Evolutionary conservation across 2,329 filamentous ascomycete species (phyloP), one percentile per base, ranked within the genome.

Genomic region (Stromatinia cepivora): DNA sequence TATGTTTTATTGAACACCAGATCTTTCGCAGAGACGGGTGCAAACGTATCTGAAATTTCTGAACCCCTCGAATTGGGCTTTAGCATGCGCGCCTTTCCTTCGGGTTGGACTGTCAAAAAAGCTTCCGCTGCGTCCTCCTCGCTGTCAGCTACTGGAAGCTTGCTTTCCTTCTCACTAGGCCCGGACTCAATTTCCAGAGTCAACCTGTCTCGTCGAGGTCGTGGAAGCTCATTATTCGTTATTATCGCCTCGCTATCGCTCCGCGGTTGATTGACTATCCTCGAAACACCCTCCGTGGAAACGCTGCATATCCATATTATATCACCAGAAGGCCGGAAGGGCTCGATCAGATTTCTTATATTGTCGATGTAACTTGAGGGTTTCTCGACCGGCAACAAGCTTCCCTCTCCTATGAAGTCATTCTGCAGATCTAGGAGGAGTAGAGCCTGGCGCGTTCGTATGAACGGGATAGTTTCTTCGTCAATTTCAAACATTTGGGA

Each of bases 341-440:
- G 86, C 15, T 86, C 85, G 54, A 90, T 88, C 2, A 98, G 82
- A 9, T 85, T 80, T 28, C 88, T 81, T 54, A 93, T 86, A 39
- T 87, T 87, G 52, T 90, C 84, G 57, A 95, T 79, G 71, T 94
- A 92, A 13, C 87, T 86, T 5, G 85, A 80, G 4, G 88, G 87
- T 56, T 87, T 84, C 48, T 82, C 82, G 64, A 94, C 87, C 17
- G 88, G 85, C 28, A 97, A 80, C 36, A 88, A 86, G 67, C 92
- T 91, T 64, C 87, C 84, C 1, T 86, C 81, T 9, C 87, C 84
- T 70, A 96, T 81, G 76, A 98, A 97, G 79, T 97, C 94, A 75
- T 96, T 93, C 77, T 98, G 95, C 48, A 97, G 87, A 76, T 97
- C 94, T 72, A 97, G 85, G 25, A 96, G 82, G 28, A 98, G 83